phyloP scores from a whole-genome alignment of 2,329 filamentous ascomycete genomes.

The Talaromyces sp. region DNA sequence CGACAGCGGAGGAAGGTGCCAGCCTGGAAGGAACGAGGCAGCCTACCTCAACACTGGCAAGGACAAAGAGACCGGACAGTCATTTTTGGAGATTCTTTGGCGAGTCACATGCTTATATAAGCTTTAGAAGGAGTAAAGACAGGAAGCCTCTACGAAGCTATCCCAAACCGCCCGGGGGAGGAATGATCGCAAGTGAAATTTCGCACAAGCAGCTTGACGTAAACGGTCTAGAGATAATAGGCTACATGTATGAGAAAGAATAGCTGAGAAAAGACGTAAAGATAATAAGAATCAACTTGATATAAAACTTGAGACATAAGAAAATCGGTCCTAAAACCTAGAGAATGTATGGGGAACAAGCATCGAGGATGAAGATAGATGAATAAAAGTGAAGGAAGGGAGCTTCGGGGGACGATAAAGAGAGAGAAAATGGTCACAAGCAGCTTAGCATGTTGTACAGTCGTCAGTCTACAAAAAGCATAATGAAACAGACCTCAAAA shows the following conservation, averaged over 20 bases:
- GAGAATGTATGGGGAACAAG: conserved; percentile 11
- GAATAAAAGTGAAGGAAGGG: conserved; percentile 5
- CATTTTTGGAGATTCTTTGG: background rate
- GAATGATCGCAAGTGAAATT: background rate
- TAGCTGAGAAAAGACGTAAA: conserved; percentile 15
- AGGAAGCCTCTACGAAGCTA: too few relatives aligned
- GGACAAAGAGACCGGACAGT: background rate
- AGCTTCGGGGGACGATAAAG: conserved; percentile 6
- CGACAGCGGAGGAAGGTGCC: too few relatives aligned
- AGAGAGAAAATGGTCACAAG: conserved; percentile 20
- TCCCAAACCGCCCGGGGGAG: conserved; percentile 7
- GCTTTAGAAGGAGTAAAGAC: conserved; percentile 5
- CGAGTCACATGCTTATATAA: background rate
- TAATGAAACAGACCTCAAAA: conserved; percentile 32
- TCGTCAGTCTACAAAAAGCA: conserved; percentile 32
- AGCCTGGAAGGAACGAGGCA: too few relatives aligned
- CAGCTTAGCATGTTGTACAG: conserved; percentile 33
- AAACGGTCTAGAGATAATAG: conserved; percentile 3
- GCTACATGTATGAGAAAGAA: conserved; percentile 21
- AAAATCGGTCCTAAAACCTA: conserved; percentile 14
- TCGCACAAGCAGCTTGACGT: conserved; percentile 16
- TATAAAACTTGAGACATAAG: conserved; percentile 11
- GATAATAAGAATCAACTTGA: conserved; percentile 11
- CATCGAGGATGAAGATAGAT: conserved; percentile 7
- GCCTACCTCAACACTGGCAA: background rate